phyloP scores from a whole-genome alignment of 352 stramenopile species.

The Globisporangium echinulatum region DNA sequence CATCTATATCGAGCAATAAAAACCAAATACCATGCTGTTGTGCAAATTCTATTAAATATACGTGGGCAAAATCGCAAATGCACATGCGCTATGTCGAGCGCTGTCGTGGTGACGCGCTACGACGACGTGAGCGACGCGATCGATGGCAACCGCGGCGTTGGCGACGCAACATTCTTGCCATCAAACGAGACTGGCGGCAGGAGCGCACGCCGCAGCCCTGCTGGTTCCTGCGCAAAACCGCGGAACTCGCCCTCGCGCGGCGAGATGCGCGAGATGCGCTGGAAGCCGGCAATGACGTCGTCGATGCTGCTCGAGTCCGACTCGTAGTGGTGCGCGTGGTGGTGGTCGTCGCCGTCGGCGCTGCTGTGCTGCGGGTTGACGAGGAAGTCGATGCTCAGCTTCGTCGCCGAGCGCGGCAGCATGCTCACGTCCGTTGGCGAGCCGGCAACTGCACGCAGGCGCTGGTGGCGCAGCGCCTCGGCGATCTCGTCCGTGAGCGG shows the following conservation, averaged over 20 bases:
- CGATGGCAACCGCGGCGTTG: slow-evolving; percentile 3
- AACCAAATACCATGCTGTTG: too few relatives aligned
- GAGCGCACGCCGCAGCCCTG: slow-evolving; percentile 2
- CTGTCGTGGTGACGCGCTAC: too few relatives aligned
- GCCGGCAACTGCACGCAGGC: slow-evolving; percentile 11
- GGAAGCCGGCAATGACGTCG: slow-evolving; percentile 13
- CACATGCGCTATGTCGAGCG: too few relatives aligned
- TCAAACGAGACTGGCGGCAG: slow-evolving; percentile 8
- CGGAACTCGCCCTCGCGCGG: slow-evolving; percentile 8
- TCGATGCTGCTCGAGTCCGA: slow-evolving; percentile 12
- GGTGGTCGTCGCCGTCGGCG: not conserved
- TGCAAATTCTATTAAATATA: too few relatives aligned
- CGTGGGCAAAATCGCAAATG: too few relatives aligned
- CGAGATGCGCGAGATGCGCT: slow-evolving; percentile 13
- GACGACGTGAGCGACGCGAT: slow-evolving; percentile 12
- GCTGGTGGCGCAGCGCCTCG: slow-evolving; percentile 16
- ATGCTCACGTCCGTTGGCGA: slow-evolving; percentile 21
- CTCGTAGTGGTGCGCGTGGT: slow-evolving; percentile 4
- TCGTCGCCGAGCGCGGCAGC: slow-evolving; percentile 25
- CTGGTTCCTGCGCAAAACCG: not conserved
- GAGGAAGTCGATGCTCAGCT: slow-evolving; percentile 59
- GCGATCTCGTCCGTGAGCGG: slow-evolving; percentile 14
- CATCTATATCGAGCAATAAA: too few relatives aligned
- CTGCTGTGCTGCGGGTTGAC: slow-evolving; percentile 25
- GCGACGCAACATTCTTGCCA: not conserved